Conservation (phyloP, 2,329 filamentous ascomycete species). For the Volutella citrinella region DNA sequence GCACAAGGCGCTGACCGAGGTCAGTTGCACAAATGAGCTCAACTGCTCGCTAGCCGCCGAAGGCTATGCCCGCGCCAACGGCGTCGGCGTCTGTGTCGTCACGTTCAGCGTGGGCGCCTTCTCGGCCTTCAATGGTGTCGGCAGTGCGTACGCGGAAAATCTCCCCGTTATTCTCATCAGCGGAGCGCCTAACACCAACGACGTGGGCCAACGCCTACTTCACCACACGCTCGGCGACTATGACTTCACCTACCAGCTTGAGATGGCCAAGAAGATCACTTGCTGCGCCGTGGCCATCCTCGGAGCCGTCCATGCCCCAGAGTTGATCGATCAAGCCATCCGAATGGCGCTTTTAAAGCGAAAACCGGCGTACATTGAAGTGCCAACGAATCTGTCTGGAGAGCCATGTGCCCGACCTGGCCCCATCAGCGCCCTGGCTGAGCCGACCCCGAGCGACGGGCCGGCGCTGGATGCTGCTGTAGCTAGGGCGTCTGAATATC, state of each 20-base stretch:
- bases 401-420: no score
- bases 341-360: constrained; percentile 8
- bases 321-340: constrained; percentile 9
- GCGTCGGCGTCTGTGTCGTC: constrained; percentile 9
- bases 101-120: constrained; percentile 14
- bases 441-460: no score
- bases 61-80: no score
- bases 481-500: constrained; percentile 2
- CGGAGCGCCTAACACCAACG: no score
- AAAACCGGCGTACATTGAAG: no score
- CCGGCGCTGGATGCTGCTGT: constrained; percentile 5
- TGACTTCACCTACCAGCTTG: constrained; percentile 27
- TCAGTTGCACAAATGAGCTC: no score
- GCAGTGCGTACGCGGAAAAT: constrained; percentile 10
- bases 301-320: constrained; percentile 23
- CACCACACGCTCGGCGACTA: no score
- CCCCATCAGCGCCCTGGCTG: no score
- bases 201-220: no score
- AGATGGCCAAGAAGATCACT: constrained; percentile 31
- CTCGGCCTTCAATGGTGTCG: constrained; percentile 10
- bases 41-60: no score
- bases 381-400: no score
- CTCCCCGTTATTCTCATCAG: constrained; percentile 15
- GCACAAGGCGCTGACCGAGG: no score
- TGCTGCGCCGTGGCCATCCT: constrained; percentile 26